Evolutionary conservation across 345 rosid species (phyloP), one percentile per base, ranked within the genome.

Genomic region (Balakata baccata): DNA sequence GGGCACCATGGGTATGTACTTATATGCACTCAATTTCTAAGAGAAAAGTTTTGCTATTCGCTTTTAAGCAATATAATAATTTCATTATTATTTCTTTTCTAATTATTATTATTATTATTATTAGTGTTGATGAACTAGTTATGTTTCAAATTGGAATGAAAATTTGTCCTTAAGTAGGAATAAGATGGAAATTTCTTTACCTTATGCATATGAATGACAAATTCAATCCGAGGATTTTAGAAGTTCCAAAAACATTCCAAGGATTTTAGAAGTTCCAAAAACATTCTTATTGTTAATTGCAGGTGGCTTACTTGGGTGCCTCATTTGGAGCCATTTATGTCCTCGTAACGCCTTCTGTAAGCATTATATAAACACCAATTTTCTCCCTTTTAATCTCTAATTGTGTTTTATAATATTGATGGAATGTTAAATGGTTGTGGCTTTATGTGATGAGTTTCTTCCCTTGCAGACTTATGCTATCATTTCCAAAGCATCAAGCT

Each of bases 1-100:
- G 90, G 90, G 85, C 90, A 63, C 66, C 88, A 62, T 85, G 90
- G 90, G 90, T 87, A 85, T 67, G 85, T 64, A 29, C 50, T 20
- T 38, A 29, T 29, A 29, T 29, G 34, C 34, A 29, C 34, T 29
- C 34, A 29, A 29, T 29, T 29, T 29, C 34, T n/a, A n/a, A n/a
- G n/a, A 29, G 34, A 29, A 29, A 29, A 29, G 2, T 29, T 29
- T 29, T 29, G 1, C 34, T 29, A 29, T 29, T 29, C 34, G 1
- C 34, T 1, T 29, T 29, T 29, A 29, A 29, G 34, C 34, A 29
- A 29, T 23, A 10, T 56, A 20, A 3, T 3, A n/a, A 56, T 56
- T n/a, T 56, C 10, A 54, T 54, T 20, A n/a, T 7, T 0, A 7
- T 54, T 54, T 54, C 2, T 17, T 17, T 20, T 17, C 6, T 51